phyloP scores from a whole-genome alignment of 345 rosid species.

The Toxicodendron radicans region DNA sequence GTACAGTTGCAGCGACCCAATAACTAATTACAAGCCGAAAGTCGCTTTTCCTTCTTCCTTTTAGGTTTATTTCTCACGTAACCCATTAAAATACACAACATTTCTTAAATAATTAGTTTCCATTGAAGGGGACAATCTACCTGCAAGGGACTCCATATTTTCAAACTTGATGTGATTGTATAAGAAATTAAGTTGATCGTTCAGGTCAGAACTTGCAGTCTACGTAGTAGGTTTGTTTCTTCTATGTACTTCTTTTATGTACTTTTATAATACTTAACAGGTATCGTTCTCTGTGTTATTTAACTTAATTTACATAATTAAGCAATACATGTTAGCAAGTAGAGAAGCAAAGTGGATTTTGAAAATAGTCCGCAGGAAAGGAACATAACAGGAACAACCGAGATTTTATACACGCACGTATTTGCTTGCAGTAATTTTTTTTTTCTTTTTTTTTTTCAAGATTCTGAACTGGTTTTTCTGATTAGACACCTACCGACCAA shows the following conservation, averaged over 20 bases:
- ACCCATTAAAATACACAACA: constrained; percentile 19
- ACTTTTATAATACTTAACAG: background rate
- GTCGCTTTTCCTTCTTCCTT: constrained; percentile 71
- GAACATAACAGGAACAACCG: too few species aligned
- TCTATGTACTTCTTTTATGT: background rate
- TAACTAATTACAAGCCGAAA: constrained; percentile 69
- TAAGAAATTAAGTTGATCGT: background rate
- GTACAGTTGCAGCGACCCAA: constrained; percentile 47
- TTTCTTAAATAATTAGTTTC: constrained; percentile 32
- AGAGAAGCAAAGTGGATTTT: background rate
- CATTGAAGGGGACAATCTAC: constrained; percentile 31
- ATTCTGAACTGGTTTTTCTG: too few species aligned
- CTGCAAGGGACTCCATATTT: constrained; percentile 2
- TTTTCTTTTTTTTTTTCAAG: too few species aligned
- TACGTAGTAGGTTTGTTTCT: background rate
- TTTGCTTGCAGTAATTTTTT: too few species aligned
- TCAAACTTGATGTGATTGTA: constrained; percentile 4
- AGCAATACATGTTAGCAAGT: background rate
- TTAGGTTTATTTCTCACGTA: constrained; percentile 34
- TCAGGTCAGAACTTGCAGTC: background rate
- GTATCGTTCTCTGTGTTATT: background rate
- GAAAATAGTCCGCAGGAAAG: background rate
- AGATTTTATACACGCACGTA: background rate
- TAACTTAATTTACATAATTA: too few species aligned
- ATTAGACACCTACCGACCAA: constrained; percentile 10